A percentile compares a stretch with the other conserved stretches of the same genome.
These are phyloP conservation scores for Amesomyces nigricolor DNA, from an alignment of 2,329 filamentous ascomycete species.

Conservation along the genomic window DNA sequence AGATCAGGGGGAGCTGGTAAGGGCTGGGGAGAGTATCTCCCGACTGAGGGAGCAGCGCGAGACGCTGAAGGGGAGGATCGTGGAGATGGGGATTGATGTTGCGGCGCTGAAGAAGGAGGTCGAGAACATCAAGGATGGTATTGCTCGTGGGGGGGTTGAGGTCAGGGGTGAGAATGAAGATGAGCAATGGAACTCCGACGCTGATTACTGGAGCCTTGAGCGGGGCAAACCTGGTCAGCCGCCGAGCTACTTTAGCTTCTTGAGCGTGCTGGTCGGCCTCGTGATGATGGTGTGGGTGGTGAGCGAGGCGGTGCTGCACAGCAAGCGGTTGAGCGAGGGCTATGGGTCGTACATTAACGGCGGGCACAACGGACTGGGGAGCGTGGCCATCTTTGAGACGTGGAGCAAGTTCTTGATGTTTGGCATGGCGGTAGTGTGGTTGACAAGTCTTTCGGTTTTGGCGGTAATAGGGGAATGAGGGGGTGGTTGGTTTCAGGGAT, in stretches of 20 bases:
- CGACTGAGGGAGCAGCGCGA: not conserved
- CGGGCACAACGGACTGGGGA: slow-evolving; percentile 11
- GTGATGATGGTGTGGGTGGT: not conserved
- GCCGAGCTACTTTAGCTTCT: not conserved
- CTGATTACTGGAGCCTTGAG: not conserved
- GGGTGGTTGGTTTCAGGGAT: not conserved
- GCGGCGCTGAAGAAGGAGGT: too few relatives aligned
- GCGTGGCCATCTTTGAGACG: slow-evolving; percentile 9
- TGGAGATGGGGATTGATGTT: too few relatives aligned
- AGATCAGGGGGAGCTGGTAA: not conserved
- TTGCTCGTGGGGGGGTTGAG: too few relatives aligned
- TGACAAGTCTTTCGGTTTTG: not conserved
- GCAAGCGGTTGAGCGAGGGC: slow-evolving; percentile 10
- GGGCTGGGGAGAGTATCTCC: not conserved
- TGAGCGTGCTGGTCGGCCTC: not conserved
- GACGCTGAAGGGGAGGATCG: too few relatives aligned
- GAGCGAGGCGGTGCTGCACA: slow-evolving; percentile 11
- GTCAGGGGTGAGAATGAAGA: too few relatives aligned
- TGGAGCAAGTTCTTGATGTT: slow-evolving; percentile 7
- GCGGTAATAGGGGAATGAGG: not conserved
- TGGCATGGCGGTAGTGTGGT: not conserved
- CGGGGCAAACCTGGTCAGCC: not conserved
- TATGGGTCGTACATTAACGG: slow-evolving; percentile 10
- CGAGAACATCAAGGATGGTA: too few relatives aligned
- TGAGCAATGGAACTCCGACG: too few relatives aligned